Base-by-base conservation (phyloP, 2,329 filamentous ascomycete species). In the Alternaria triticina region DNA sequence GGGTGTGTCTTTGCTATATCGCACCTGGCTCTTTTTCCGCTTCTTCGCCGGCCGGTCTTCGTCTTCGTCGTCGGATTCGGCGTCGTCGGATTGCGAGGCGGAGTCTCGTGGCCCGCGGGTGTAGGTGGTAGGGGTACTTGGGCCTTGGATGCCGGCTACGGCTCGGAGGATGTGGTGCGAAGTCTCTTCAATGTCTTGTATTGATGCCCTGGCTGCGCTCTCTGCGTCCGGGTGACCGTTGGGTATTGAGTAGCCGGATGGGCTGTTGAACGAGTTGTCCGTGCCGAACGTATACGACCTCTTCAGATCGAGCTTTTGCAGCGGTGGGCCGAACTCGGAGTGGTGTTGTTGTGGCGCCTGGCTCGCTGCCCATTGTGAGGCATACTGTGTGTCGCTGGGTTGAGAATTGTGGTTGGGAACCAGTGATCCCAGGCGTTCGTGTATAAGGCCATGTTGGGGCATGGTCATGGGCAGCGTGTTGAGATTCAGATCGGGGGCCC, bases 231-330 rank as follows among this genome's bases (percentile, higher is more conserved):
- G 70, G 22, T 69, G 60, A 3, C 66, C 62, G 6, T 71, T 71
- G 1, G 75, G 65, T 11, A 65, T 69, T 7, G 69, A 58, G 59
- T 73, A 79, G 2, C 72, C 76, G 28, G 70, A 62, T 2, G 70
- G 66, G 56, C 76, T 76, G 54, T 73, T 76, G 70, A 80, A 80
- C 6, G 74, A 71, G 51, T 70, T 72, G 59, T 80, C 78, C 1
- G 77, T 79, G 23, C 77, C 77, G 55, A 78, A 80, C 0, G 74
- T 76, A 36, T 78, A 79, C 9, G 74, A 67, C 43, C 74, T 63
- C 62, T 76, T 77, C n/a, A 78, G 50, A 12, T 45, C 63, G 0
- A 70, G 62, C 40, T 69, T 69, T 30, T 61, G 63, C 15, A 68
- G 49, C 5, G 68, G 54, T 11, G 72, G 66, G 5, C 54, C 66